These are phyloP conservation scores for Cutaneotrichosporon sp. DNA, from an alignment of 1,284 basidiomycete genomes.

Conservation along the genomic window DNA sequence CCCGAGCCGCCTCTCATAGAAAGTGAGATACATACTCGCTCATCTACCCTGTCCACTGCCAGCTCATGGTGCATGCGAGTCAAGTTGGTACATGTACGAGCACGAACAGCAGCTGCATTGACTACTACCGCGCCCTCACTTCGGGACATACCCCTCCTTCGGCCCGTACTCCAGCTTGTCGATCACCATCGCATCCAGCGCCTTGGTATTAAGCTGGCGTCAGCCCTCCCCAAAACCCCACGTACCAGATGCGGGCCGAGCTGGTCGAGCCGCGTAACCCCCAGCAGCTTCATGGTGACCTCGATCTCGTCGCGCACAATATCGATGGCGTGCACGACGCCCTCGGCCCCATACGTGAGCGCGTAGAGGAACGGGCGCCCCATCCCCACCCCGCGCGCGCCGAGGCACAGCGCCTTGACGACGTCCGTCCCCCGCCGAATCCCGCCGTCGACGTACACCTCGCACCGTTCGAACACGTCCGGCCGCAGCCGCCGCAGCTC, in stretches of 20 bases:
- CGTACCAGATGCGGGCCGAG: slow-evolving; percentile 51
- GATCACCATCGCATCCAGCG: slow-evolving; percentile 34
- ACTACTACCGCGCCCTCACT: too few relatives aligned
- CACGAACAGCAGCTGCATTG: too few relatives aligned
- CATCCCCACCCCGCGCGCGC: slow-evolving; percentile 56
- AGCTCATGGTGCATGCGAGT: too few relatives aligned
- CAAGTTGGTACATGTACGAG: too few relatives aligned
- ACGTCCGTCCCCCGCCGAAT: slow-evolving; percentile 57
- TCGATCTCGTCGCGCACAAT: slow-evolving; percentile 59
- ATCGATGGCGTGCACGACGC: slow-evolving; percentile 55
- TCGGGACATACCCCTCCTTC: slow-evolving; percentile 13
- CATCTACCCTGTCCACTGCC: too few relatives aligned
- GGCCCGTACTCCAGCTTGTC: slow-evolving; percentile 32
- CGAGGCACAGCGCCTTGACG: slow-evolving; percentile 57
- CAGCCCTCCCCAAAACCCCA: neutral
- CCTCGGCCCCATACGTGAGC: slow-evolving; percentile 52
- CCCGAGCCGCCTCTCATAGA: too few relatives aligned
- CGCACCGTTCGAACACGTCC: slow-evolving; percentile 50
- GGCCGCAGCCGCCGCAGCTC: slow-evolving; percentile 54
- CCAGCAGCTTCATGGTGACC: slow-evolving; percentile 75
- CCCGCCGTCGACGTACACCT: slow-evolving; percentile 56
- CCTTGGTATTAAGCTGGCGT: slow-evolving; percentile 39
- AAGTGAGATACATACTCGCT: too few relatives aligned
- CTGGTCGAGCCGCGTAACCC: slow-evolving; percentile 64
- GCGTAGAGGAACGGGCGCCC: slow-evolving; percentile 56